These are phyloP conservation scores for Sarocladium brachiariae DNA, from an alignment of 2,329 filamentous ascomycete genomes.

Conservation along the genomic window DNA sequence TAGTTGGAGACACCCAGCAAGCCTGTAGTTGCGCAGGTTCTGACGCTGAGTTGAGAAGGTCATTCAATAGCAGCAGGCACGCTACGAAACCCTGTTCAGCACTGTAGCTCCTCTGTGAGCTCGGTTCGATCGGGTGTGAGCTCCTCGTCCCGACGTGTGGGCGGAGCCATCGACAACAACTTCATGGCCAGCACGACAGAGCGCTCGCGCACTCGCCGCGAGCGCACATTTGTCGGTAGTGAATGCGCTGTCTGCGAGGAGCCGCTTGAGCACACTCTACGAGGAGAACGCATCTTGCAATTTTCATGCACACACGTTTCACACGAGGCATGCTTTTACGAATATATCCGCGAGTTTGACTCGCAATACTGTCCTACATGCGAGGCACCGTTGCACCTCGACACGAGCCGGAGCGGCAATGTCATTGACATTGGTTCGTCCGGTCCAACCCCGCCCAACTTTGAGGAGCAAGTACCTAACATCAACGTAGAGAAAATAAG, in stretches of 20 bases:
- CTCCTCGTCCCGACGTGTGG: constrained; percentile 27
- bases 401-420: constrained; percentile 89
- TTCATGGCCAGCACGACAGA: constrained; percentile 50
- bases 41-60: constrained; percentile 14
- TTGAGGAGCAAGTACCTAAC: constrained; percentile 20
- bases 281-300: constrained; percentile 88
- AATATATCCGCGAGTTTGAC: constrained; percentile 93
- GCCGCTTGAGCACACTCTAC: constrained; percentile 87
- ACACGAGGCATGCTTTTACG: constrained; percentile 97
- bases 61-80: constrained; percentile 21
- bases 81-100: constrained; percentile 19
- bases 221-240: constrained; percentile 90
- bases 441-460: constrained; percentile 12
- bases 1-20: neutral
- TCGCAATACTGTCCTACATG: constrained; percentile 92
- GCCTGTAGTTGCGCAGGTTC: neutral
- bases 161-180: constrained; percentile 31
- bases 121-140: constrained; percentile 27
- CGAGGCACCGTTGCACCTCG: constrained; percentile 82
- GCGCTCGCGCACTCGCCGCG: constrained; percentile 70
- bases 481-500: constrained; percentile 75
- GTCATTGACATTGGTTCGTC: constrained; percentile 76
- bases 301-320: constrained; percentile 96
- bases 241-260: constrained; percentile 97
- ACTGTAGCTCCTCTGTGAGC: constrained; percentile 25